Conservation (phyloP, 148 eudicot genomes). For the Rhododendron ferrugineum region DNA sequence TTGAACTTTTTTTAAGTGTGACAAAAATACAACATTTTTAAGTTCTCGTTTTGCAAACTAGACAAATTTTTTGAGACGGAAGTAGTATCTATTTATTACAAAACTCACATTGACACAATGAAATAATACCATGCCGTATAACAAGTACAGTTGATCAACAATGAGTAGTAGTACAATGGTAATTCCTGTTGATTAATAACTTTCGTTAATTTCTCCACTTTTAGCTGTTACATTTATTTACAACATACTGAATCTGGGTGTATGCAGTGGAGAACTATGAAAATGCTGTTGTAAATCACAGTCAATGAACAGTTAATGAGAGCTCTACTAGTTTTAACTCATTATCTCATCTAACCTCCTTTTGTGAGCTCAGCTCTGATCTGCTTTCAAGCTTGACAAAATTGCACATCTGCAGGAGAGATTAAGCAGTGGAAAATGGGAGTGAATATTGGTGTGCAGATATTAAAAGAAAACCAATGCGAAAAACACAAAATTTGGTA, state of each 20-base stretch:
- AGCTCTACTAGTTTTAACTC: conserved; percentile 1
- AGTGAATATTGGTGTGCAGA: background rate
- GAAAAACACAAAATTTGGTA: background rate
- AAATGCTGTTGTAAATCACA: background rate
- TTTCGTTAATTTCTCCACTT: background rate
- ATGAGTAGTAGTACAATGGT: background rate
- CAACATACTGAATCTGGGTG: background rate
- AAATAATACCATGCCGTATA: background rate
- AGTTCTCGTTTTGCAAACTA: too few relatives aligned
- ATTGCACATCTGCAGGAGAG: background rate
- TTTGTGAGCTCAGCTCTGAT: conserved; percentile 1
- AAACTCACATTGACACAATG: background rate
- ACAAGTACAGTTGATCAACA: background rate
- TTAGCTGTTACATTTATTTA: background rate
- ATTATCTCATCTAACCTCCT: background rate
- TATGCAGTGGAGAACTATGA: background rate
- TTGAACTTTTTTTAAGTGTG: background rate
- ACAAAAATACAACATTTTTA: too few relatives aligned
- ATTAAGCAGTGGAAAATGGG: background rate
- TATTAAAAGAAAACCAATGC: background rate
- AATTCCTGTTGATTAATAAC: background rate
- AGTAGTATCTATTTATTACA: background rate
- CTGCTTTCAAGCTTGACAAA: conserved; percentile 4
- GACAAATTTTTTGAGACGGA: too few relatives aligned
- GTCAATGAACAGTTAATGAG: background rate